Base-by-base conservation (phyloP, 1,284 basidiomycete genomes). In the Papiliotrema laurentii region DNA sequence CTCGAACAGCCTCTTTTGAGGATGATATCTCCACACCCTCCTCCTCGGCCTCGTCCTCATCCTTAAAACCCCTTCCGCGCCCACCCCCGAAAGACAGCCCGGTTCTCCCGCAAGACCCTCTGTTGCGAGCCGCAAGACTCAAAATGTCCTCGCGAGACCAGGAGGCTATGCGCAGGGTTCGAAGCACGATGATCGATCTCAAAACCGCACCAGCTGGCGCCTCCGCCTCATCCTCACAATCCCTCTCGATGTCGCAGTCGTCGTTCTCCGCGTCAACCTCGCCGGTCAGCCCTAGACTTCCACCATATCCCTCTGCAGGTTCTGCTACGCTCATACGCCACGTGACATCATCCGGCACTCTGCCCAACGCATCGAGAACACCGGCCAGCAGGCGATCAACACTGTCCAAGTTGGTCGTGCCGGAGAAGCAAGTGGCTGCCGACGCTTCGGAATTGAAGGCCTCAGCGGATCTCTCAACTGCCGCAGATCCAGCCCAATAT, bases 111-210 rank as follows among this genome's bases (percentile, higher is more conserved):
- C 22, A 35, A 37, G 44, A 40, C 19, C 49, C 55, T 2, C 47
- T 64, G 5, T 45, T 70, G 10, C 55, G 63, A 35, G 58, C 60
- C 5, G 68, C 59, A 2, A 37, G 68, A 6, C 27, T 55, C 26
- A 64, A 66, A 38, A 25, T 71, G 40, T 58, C 58, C 5, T 54
- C 55, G 10, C 49, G 50, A 26, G 68, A 71, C 49, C 57, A 58
- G 42, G 67, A 67, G 46, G 66, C 67, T 0, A 68, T 68, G 61
- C 53, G 60, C n/a, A 61, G 61, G 14, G 44, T 67, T 7, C 38
- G 69, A n/a, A 58, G 53, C 31, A 56, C 60, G 4, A 59, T 63
- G 56, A 55, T 60, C 6, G 49, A 48, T 13, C 46, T 51, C 16
- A 55, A n/a, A n/a, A n/a, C n/a, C n/a, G n/a, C n/a, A n/a, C n/a